These are phyloP conservation scores for Aphelidium insulamus DNA, from an alignment of 371 early-diverging fungal genomes.

Conservation along the genomic window DNA sequence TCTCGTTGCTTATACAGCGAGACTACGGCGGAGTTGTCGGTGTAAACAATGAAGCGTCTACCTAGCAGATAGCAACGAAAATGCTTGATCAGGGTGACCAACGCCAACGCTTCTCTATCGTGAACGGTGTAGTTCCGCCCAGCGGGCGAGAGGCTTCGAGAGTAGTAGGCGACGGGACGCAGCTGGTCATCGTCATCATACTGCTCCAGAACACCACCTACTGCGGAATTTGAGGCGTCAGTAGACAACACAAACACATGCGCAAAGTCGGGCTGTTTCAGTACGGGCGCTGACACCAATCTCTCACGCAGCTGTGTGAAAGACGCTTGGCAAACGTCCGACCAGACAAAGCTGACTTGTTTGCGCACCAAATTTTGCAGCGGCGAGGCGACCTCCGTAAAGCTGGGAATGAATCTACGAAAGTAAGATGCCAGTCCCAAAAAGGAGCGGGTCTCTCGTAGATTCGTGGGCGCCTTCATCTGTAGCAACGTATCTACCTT, in stretches of 20 bases:
- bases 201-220: conserved; percentile 14
- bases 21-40: too few relatives aligned
- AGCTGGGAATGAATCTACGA: conserved; percentile 11
- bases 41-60: too few relatives aligned
- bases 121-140: too few relatives aligned
- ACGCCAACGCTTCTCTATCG: too few relatives aligned
- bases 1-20: too few relatives aligned
- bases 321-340: conserved; percentile 2
- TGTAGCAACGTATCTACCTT: conserved; percentile 7
- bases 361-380: conserved; percentile 7
- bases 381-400: conserved; percentile 4
- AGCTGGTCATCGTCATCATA: conserved; percentile 3
- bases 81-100: too few relatives aligned
- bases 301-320: conserved; percentile 5
- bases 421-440: conserved; percentile 12
- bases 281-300: conserved; percentile 8
- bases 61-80: too few relatives aligned
- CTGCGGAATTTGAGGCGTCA: conserved; percentile 11
- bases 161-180: too few relatives aligned
- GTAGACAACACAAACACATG: conserved; percentile 9
- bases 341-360: conserved; percentile 5
- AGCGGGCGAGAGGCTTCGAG: too few relatives aligned
- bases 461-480: conserved; percentile 5
- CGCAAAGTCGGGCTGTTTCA: conserved; percentile 6
- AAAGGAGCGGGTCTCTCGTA: conserved; percentile 7